These are phyloP conservation scores for Haplosporangium sp. DNA, from an alignment of 371 early-diverging fungal genomes.

Conservation along the genomic window DNA sequence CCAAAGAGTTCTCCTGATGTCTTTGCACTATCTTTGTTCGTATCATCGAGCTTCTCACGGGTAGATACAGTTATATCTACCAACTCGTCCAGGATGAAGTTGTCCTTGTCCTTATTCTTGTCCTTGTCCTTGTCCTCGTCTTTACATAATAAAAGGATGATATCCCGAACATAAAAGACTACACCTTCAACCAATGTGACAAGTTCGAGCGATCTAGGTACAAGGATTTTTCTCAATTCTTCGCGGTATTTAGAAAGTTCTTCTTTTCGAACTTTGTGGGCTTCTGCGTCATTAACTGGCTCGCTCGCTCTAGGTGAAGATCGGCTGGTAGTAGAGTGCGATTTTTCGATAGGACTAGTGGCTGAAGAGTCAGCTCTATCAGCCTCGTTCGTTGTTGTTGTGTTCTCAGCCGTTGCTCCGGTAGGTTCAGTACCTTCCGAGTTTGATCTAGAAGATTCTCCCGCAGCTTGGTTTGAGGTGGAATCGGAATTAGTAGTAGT, in stretches of 20 bases:
- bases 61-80: constrained; percentile 20
- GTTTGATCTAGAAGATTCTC: constrained; percentile 17
- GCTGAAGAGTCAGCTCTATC: neutral
- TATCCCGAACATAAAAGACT: constrained; percentile 78
- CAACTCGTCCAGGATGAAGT: constrained; percentile 59
- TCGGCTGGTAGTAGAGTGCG: constrained; percentile 8
- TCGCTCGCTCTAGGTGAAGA: constrained; percentile 16
- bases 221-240: constrained; percentile 61
- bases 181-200: constrained; percentile 73
- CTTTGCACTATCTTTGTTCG: constrained; percentile 17
- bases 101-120: constrained; percentile 53
- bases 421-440: constrained; percentile 4
- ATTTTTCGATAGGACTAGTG: constrained; percentile 15
- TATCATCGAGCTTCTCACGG: constrained; percentile 6
- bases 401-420: neutral
- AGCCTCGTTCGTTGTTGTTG: neutral
- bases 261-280: constrained; percentile 54
- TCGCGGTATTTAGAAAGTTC: constrained; percentile 62
- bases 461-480: neutral
- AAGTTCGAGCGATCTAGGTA: constrained; percentile 66
- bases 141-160: constrained; percentile 63
- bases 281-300: constrained; percentile 23
- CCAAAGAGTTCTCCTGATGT: constrained; percentile 54
- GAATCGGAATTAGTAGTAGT: constrained; percentile 3
- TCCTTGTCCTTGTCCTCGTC: constrained; percentile 49